These are phyloP conservation scores for Coemansia sp. DNA, from an alignment of 192 early-diverging fungal species.

Conservation along the genomic window DNA sequence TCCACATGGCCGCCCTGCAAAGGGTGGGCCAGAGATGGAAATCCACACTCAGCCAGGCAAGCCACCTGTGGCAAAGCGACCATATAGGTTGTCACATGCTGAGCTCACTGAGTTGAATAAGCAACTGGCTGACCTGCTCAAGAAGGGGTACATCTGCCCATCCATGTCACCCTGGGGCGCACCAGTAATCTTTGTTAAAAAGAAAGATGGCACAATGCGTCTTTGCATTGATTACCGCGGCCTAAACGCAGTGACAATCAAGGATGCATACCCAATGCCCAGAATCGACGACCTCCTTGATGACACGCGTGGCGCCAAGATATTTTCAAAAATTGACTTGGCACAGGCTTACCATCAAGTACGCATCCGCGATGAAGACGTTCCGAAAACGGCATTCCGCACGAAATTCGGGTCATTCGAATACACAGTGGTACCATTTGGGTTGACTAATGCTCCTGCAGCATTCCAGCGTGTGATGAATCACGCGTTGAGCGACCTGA, in stretches of 20 bases:
- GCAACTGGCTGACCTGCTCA: neutral
- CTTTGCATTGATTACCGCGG: neutral
- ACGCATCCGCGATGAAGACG: constrained; percentile 27
- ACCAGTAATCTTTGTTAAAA: neutral
- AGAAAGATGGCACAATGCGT: neutral
- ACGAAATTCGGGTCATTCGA: constrained; percentile 53
- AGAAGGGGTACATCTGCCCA: neutral
- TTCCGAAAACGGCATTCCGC: constrained; percentile 51
- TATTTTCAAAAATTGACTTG: constrained; percentile 57
- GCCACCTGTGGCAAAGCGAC: neutral
- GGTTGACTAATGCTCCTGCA: constrained; percentile 60
- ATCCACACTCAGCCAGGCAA: too few species aligned
- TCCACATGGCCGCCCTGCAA: too few species aligned
- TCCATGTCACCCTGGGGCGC: neutral
- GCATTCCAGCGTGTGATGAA: constrained; percentile 61
- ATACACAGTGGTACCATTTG: constrained; percentile 65
- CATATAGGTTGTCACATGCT: neutral
- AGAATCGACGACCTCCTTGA: constrained; percentile 54
- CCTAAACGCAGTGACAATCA: neutral
- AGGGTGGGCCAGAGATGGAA: too few species aligned
- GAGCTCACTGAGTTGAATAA: neutral
- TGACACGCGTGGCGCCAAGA: constrained; percentile 9
- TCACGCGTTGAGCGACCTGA: constrained; percentile 39
- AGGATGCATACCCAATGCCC: constrained; percentile 51
- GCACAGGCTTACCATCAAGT: constrained; percentile 53